Percentiles rank a stretch among this genome's conserved stretches.
Conservation (phyloP, 495 filamentous ascomycete species). For the Usnea hakonensis region DNA sequence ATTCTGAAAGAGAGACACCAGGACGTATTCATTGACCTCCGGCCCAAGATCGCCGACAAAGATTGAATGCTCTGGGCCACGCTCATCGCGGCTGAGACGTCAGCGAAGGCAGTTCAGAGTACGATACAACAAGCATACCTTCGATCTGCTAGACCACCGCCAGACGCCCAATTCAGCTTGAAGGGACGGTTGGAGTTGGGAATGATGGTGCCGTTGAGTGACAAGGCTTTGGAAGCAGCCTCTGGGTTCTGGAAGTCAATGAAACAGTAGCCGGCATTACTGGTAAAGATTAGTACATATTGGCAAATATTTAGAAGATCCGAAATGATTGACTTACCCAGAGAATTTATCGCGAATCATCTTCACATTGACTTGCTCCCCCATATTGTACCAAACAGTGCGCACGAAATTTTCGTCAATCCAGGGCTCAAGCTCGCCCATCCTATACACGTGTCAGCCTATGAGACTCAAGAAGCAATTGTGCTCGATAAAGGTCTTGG, state of each 20-base stretch:
- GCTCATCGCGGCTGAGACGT: conserved; percentile 68
- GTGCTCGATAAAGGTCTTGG: background rate
- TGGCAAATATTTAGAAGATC: conserved; percentile 22
- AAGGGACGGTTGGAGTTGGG: conserved; percentile 92
- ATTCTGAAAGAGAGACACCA: conserved; percentile 92
- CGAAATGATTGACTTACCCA: conserved; percentile 56
- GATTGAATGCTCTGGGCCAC: conserved; percentile 91
- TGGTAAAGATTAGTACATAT: conserved; percentile 44
- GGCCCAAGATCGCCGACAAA: conserved; percentile 98
- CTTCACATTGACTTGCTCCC: conserved; percentile 94
- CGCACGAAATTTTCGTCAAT: conserved; percentile 99
- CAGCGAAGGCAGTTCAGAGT: background rate
- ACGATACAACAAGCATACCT: conserved; percentile 46
- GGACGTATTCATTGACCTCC: conserved; percentile 97
- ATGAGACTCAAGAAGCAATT: background rate
- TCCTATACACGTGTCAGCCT: conserved; percentile 48
- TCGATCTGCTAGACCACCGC: conserved; percentile 88
- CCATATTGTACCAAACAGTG: conserved; percentile 83
- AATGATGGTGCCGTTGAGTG: conserved; percentile 81
- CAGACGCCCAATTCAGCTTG: conserved; percentile 99
- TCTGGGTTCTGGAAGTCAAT: conserved; percentile 82
- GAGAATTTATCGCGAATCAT: conserved; percentile 99
- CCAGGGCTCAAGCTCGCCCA: conserved; percentile 98
- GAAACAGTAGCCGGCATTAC: conserved; percentile 98
- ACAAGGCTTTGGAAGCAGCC: conserved; percentile 83